Conservation (phyloP, 163 green algal species). For the Scenedesmus sp. region DNA sequence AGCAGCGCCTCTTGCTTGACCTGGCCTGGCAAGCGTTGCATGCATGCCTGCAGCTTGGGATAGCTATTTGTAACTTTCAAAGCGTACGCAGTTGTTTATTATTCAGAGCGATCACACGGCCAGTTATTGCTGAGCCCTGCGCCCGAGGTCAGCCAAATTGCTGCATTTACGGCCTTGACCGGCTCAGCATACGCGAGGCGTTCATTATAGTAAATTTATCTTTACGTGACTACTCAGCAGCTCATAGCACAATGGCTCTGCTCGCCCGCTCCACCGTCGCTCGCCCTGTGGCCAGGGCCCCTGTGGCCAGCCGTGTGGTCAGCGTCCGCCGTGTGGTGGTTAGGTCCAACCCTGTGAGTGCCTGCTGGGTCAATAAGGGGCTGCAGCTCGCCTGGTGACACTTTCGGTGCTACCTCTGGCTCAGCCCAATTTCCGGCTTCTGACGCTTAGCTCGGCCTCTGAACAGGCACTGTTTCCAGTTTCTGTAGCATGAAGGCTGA, state of each 20-base stretch:
- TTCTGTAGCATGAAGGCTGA: not conserved
- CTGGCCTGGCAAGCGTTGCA: not conserved
- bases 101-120: not conserved
- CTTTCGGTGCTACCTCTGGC: conserved; percentile 1
- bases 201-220: not conserved
- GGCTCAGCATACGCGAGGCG: not conserved
- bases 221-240: not conserved
- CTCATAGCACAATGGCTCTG: conserved; percentile 31
- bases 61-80: not conserved
- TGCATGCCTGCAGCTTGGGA: not conserved
- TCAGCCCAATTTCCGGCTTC: not conserved
- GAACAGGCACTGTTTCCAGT: not conserved
- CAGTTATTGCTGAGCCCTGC: conserved; percentile 6
- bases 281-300: not conserved
- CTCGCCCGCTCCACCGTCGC: conserved; percentile 4
- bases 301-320: not conserved
- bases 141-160: not conserved
- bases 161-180: not conserved
- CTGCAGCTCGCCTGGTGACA: not conserved
- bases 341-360: conserved; percentile 47
- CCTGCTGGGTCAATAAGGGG: conserved; percentile 8
- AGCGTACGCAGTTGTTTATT: not conserved
- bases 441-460: not conserved
- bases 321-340: conserved; percentile 34
- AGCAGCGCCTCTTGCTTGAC: conserved; percentile 6